Conservation (phyloP, 2,329 filamentous ascomycete species). For the Colletotrichum kahawae region DNA sequence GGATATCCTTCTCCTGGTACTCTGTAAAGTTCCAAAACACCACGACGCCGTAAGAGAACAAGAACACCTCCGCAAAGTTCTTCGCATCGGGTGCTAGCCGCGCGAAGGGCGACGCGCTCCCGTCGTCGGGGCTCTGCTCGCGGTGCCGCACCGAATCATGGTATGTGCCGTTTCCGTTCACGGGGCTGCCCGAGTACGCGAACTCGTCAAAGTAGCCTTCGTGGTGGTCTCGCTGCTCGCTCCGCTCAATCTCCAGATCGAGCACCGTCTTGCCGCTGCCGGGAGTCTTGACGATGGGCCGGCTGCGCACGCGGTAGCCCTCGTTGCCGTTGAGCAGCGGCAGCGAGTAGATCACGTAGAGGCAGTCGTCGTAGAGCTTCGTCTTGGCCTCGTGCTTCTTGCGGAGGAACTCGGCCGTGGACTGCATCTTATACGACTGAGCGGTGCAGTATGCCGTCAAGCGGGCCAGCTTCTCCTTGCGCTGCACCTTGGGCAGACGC, state of each 20-base stretch:
- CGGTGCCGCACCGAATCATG: slow-evolving; percentile 28
- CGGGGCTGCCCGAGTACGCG: slow-evolving; percentile 49
- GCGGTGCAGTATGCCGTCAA: slow-evolving; percentile 97
- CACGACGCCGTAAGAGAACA: slow-evolving; percentile 95
- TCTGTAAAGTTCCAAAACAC: slow-evolving; percentile 99
- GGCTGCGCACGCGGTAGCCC: slow-evolving; percentile 86
- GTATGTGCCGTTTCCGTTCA: slow-evolving; percentile 29
- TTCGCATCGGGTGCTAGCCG: slow-evolving; percentile 74
- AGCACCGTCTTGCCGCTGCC: slow-evolving; percentile 88
- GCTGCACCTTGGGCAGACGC: slow-evolving; percentile 83
- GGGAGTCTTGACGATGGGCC: slow-evolving; percentile 89
- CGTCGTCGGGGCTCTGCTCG: slow-evolving; percentile 38
- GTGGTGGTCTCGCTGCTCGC: slow-evolving; percentile 85
- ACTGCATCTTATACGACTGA: slow-evolving; percentile 87
- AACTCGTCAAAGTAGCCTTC: slow-evolving; percentile 89
- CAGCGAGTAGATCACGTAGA: slow-evolving; percentile 94
- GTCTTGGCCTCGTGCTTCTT: slow-evolving; percentile 89
- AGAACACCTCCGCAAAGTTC: slow-evolving; percentile 91
- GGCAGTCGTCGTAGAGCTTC: slow-evolving; percentile 96
- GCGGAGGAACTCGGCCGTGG: slow-evolving; percentile 86
- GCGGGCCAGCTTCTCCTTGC: slow-evolving; percentile 85
- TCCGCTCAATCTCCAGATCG: slow-evolving; percentile 95
- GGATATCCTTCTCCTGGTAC: slow-evolving; percentile 92
- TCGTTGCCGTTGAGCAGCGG: slow-evolving; percentile 85
- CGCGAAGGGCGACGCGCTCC: slow-evolving; percentile 56